Conservation (phyloP, 345 rosid species). For the Populus tremula region DNA sequence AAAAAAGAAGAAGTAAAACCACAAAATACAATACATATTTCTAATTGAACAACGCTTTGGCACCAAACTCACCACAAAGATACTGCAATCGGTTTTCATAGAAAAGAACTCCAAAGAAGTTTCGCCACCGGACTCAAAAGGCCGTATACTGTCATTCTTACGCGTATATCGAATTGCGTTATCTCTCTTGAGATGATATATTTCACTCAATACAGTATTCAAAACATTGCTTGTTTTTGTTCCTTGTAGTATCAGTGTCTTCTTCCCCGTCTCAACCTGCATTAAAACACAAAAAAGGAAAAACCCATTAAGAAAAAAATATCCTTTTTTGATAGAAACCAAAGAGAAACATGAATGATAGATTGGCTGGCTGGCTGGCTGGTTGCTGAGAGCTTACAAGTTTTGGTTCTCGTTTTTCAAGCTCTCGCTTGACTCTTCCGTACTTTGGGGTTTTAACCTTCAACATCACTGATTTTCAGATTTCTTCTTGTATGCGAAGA, state of each 20-base stretch:
- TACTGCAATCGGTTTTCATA: no score
- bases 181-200: conserved; percentile 72
- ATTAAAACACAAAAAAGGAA: neutral
- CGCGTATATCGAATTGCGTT: conserved; percentile 70
- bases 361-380: no score
- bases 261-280: conserved; percentile 91
- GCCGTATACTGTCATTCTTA: conserved; percentile 86
- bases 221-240: conserved; percentile 71
- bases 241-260: conserved; percentile 90
- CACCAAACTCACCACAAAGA: no score
- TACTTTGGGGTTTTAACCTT: conserved; percentile 52
- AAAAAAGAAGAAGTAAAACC: no score
- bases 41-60: no score
- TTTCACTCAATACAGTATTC: conserved; percentile 61
- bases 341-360: no score
- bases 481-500: no score
- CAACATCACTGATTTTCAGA: conserved; percentile 31
- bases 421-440: conserved; percentile 48
- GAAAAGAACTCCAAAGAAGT: conserved; percentile 80
- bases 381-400: conserved; percentile 34
- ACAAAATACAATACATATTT: no score
- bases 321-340: no score
- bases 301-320: neutral
- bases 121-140: conserved; percentile 92
- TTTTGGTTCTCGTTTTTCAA: conserved; percentile 76